A percentile compares a stretch with the other conserved stretches of the same genome.
These are phyloP conservation scores for cucumber (Cucumis sativus) DNA, from an alignment of 306 rosid genomes.

Conservation along the genomic window DNA sequence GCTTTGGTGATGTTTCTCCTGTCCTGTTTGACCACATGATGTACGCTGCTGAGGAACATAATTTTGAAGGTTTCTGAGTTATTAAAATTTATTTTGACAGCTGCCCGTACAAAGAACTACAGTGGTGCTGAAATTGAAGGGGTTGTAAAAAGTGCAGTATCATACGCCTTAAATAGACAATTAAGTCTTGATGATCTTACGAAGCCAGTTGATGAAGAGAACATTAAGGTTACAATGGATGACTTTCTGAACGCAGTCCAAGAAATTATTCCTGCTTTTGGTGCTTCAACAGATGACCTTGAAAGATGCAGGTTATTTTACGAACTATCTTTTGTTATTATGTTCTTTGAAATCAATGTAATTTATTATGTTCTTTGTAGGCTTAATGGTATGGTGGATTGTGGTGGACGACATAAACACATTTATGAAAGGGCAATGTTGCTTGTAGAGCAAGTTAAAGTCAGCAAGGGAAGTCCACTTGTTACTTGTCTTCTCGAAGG, in stretches of 20 bases:
- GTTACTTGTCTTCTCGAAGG: constrained; percentile 95
- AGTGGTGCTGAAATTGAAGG: constrained; percentile 99
- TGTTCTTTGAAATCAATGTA: neutral
- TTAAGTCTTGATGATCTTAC: constrained; percentile 88
- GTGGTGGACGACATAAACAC: constrained; percentile 79
- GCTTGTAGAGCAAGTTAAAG: constrained; percentile 92
- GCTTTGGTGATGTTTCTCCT: neutral
- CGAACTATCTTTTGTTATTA: neutral
- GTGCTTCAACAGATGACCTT: constrained; percentile 98
- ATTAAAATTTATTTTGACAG: constrained; percentile 27
- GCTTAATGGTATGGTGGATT: constrained; percentile 78
- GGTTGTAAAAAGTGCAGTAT: constrained; percentile 98
- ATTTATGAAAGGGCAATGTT: constrained; percentile 70
- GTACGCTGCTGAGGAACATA: neutral
- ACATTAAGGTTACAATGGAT: constrained; percentile 83
- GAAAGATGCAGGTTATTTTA: constrained; percentile 72
- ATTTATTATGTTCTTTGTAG: constrained; percentile 19
- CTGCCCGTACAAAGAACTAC: constrained; percentile 92
- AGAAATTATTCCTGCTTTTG: constrained; percentile 80
- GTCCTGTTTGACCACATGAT: neutral
- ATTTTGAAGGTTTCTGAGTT: neutral
- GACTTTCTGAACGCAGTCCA: constrained; percentile 84
- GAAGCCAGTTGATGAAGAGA: constrained; percentile 92
- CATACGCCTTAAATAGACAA: constrained; percentile 91
- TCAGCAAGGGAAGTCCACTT: constrained; percentile 89